These are phyloP conservation scores for Lachancea nothofagi DNA, from an alignment of 805 yeast species.

Conservation along the genomic window DNA sequence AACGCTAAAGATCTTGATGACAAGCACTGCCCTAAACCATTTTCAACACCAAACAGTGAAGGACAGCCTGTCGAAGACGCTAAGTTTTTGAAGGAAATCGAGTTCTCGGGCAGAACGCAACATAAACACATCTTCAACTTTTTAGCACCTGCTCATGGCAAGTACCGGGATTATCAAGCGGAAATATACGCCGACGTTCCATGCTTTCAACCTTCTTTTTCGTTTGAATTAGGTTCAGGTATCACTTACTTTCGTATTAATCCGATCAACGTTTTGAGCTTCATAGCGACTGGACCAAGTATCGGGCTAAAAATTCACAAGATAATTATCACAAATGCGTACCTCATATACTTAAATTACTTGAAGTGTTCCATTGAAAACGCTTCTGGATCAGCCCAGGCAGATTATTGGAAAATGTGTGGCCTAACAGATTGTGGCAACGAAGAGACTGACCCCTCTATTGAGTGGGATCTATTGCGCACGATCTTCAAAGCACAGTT, in stretches of 20 bases:
- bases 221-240: background rate
- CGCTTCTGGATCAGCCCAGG: constrained; percentile 10
- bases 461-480: no score
- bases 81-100: constrained; percentile 11
- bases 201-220: constrained; percentile 4
- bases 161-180: background rate
- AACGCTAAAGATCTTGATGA: constrained; percentile 8
- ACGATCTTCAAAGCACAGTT: background rate
- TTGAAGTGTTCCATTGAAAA: constrained; percentile 16
- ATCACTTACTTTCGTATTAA: constrained; percentile 20
- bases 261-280: constrained; percentile 27
- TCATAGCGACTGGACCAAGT: constrained; percentile 76
- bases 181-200: background rate
- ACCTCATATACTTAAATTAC: constrained; percentile 18
- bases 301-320: constrained; percentile 87
- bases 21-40: background rate
- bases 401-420: constrained; percentile 12
- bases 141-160: constrained; percentile 17
- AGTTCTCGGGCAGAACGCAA: constrained; percentile 16
- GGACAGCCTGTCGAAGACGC: constrained; percentile 14
- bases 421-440: constrained; percentile 3
- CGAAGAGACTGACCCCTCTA: no score
- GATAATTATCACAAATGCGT: constrained; percentile 19
- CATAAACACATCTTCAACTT: constrained; percentile 21
- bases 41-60: constrained; percentile 5